Conservation (phyloP, 371 early-diverging fungal genomes). For the Mucor velutinosus region DNA sequence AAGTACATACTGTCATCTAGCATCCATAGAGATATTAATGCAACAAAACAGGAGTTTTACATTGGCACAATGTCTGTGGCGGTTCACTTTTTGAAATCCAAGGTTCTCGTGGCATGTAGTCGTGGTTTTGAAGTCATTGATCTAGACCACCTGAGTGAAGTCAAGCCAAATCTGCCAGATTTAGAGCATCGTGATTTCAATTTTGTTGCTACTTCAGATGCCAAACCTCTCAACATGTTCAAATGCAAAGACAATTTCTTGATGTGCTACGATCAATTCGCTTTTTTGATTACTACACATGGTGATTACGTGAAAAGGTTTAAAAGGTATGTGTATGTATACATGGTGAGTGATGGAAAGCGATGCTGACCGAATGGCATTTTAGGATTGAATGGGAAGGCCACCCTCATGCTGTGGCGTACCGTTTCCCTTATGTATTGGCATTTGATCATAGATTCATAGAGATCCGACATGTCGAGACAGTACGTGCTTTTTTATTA, state of each 20-base stretch:
- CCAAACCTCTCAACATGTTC: conserved; percentile 74
- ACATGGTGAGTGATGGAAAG: neutral
- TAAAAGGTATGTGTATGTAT: conserved; percentile 11
- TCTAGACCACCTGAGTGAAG: conserved; percentile 54
- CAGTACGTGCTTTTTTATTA: conserved; percentile 70
- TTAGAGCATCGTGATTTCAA: conserved; percentile 59
- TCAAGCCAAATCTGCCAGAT: conserved; percentile 27
- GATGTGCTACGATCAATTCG: conserved; percentile 86
- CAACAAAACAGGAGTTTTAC: conserved; percentile 68
- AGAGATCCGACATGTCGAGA: conserved; percentile 83
- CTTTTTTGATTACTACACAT: conserved; percentile 77
- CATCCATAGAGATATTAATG: neutral
- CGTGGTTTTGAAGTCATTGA: conserved; percentile 94
- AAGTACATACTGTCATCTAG: no score
- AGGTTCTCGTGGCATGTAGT: conserved; percentile 83
- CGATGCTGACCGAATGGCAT: neutral
- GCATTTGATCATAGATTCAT: conserved; percentile 89
- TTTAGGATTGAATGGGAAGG: conserved; percentile 50
- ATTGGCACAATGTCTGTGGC: conserved; percentile 83
- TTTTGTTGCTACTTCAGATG: conserved; percentile 67
- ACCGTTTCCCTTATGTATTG: conserved; percentile 77
- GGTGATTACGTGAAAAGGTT: conserved; percentile 50
- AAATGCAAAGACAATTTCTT: conserved; percentile 61
- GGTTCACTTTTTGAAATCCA: conserved; percentile 80
- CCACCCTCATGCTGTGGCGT: conserved; percentile 60